Evolutionary conservation across 108 stramenopile species (phyloP), one percentile per base, ranked within the genome.

Genomic region (Fistulifera solaris): DNA sequence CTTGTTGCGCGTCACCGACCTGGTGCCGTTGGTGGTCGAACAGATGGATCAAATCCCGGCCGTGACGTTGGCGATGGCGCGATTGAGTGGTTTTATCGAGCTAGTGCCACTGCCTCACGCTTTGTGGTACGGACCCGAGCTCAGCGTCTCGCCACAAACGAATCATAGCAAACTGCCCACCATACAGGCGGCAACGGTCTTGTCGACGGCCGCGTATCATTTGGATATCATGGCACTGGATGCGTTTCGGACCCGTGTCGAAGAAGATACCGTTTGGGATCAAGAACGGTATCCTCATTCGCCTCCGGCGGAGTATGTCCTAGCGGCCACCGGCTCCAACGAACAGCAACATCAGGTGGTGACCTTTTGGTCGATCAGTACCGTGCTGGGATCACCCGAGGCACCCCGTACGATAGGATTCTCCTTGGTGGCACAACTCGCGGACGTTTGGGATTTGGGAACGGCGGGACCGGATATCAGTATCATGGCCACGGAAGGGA

Each of bases 1-100:
- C 23, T 16, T 43, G 24, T 24, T 41, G 40, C 56, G 38, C 8
- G 56, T 57, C 19, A 57, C 56, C 11, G 41, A 43, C 43, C 1
- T 57, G 5, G 3, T 42, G 12, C 40, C 56, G 2, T 25, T 57
- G 40, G 28, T 38, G 15, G 14, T 54, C 11, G 50, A 51, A 6
- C n/a, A n/a, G 3, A 6, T 3, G 17, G 40, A 41, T 6, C 23
- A 38, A 1, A 27, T 8, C n/a, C 54, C 63, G 27, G 50, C 58
- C 11, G 63, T 65, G 19, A 63, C 71, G 24, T 48, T 91, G 31
- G 81, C 58, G 14, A 54, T 91, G 8, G 66, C 79, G 12, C 81
- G 89, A 39, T 56, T 91, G 53, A 85, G 89, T 19, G 89, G 81
- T 10, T 81, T 58, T 52, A 60, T 91, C 16, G 89, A 91, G 61